Evolutionary conservation across 257 asterid species (phyloP).

Genomic region (Nemophila menziesii): DNA sequence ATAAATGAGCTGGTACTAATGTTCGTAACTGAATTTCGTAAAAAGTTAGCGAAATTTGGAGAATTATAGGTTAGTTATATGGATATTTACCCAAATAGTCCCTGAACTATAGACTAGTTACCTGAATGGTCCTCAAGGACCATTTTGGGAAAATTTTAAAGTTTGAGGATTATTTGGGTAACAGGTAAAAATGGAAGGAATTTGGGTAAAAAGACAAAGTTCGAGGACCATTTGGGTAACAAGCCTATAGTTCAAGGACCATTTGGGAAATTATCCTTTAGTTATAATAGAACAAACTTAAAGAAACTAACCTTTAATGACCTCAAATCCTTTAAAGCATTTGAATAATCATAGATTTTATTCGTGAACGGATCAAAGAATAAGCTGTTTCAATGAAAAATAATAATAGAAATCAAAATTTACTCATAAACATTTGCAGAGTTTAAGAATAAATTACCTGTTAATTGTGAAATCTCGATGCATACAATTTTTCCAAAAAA

Average conservation of each 20-base stretch:
- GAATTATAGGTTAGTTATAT: neutral
- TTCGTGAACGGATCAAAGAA: slow-evolving; percentile 61
- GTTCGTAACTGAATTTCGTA: slow-evolving; percentile 57
- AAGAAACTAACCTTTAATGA: slow-evolving; percentile 47
- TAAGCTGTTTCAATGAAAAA: slow-evolving; percentile 46
- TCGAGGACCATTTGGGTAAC: no score
- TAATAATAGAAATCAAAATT: neutral
- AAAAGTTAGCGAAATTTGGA: neutral
- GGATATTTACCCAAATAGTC: no score
- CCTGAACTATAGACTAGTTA: no score
- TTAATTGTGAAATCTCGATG: slow-evolving; percentile 85
- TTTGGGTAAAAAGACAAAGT: no score
- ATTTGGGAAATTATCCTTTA: neutral
- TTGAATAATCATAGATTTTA: slow-evolving; percentile 55
- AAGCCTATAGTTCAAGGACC: no score
- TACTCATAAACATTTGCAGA: slow-evolving; percentile 2
- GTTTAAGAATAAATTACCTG: slow-evolving; percentile 32
- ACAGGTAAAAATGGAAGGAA: no score
- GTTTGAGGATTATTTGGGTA: no score
- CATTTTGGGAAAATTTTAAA: no score
- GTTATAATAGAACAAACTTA: neutral
- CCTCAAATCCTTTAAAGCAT: slow-evolving; percentile 61
- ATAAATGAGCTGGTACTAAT: slow-evolving; percentile 53
- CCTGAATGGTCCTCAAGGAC: no score
- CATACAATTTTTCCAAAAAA: slow-evolving; percentile 65